These are phyloP conservation scores for Globisporangium mamillatum DNA, from an alignment of 352 stramenopile genomes.

Conservation along the genomic window DNA sequence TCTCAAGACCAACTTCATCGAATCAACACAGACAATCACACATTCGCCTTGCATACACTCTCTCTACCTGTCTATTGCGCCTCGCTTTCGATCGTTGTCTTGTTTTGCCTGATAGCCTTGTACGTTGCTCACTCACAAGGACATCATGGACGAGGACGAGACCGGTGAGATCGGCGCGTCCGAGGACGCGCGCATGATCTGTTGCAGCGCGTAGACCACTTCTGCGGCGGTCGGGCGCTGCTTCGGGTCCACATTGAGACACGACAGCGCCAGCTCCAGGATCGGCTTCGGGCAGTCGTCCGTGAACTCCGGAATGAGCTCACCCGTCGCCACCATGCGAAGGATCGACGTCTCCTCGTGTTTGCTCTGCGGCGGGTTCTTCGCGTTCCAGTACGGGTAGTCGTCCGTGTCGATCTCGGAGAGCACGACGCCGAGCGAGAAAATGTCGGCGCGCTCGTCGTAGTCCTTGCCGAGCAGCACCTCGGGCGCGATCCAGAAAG, in stretches of 20 bases:
- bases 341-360: conserved; percentile 55
- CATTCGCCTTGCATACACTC: neutral
- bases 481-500: conserved; percentile 72
- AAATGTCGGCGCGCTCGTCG: conserved; percentile 56
- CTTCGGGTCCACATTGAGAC: conserved; percentile 49
- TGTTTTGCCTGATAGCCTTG: neutral
- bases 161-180: conserved; percentile 18
- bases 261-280: conserved; percentile 45
- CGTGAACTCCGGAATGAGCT: conserved; percentile 53
- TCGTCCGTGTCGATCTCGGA: conserved; percentile 58
- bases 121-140: conserved; percentile 7
- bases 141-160: conserved; percentile 22
- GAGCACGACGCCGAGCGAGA: conserved; percentile 50
- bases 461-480: conserved; percentile 57
- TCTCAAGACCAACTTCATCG: neutral
- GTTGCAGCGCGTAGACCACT: conserved; percentile 57
- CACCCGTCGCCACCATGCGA: conserved; percentile 57
- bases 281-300: conserved; percentile 43
- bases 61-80: neutral
- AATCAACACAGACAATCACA: neutral
- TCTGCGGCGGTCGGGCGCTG: conserved; percentile 57
- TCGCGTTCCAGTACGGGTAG: conserved; percentile 61
- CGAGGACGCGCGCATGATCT: conserved; percentile 28
- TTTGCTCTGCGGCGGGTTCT: conserved; percentile 47
- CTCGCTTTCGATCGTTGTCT: neutral